Base-by-base conservation (phyloP, 192 early-diverging fungal genomes). In the Coemansia sp. region DNA sequence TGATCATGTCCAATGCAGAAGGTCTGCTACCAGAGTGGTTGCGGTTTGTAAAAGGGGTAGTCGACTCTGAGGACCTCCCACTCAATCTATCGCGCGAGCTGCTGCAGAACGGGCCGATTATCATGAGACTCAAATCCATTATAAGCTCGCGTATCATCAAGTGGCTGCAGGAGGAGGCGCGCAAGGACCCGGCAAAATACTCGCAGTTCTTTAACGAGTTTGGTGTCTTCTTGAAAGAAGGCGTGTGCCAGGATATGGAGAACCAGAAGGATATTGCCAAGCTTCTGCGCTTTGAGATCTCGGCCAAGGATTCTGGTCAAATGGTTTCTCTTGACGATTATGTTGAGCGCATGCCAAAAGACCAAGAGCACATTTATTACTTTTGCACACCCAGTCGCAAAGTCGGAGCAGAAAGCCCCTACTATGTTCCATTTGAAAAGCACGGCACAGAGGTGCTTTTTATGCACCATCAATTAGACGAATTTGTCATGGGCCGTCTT, bases 11-110 rank as follows among this genome's bases (percentile, higher is more conserved):
- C 56, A 96, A 97, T 32, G 84, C 90, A 39, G 67, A 71, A 50
- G 91, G 93, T 33, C 90, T 99, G 58, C 75, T 98, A 61, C 96
- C 97, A 51, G 86, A 89, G 61, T 99, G 79, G 79, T 85, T 98
- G 23, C 84, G 84, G n/a, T 99, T 99, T 82, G 63, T 99, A 69
- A 89, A 91, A 80, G 97, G 92, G 39, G 77, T 99, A 46, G 90
- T 99, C 11, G 97, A 99, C 83, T 90, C 93, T 1, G 95, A 98
- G 74, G 96, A 99, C 70, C 79, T 98, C 61, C 96, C 97, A n/a
- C 83, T 99, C 54, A 98, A 98, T 64, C 94, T 99, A 19, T 98
- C 96, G 6, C 90, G 97, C 61, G 97, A 99, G 83, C 96, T 95
- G 7, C 83, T 99, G 53, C 97, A 99, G 82, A 89, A 95, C 60